Evolutionary conservation across 192 early-diverging fungal genomes (phyloP), one percentile per base, ranked within the genome.

Genomic region (Backusella macrospora): DNA sequence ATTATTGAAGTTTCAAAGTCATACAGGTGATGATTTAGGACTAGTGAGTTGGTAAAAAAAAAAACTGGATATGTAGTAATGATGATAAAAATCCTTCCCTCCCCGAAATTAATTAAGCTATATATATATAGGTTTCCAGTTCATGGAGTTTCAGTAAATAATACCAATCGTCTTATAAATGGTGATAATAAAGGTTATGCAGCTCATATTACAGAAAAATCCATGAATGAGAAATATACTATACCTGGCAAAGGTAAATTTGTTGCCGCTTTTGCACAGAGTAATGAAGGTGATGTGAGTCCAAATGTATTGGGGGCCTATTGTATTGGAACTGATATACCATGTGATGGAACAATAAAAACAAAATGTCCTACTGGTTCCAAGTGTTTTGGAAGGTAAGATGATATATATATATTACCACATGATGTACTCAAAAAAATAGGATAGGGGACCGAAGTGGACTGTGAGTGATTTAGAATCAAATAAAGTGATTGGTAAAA

Each of bases 141-240:
- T 0, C 78, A 79, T 52, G 63, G 73, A 7, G 70, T 71, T 18
- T 79, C 78, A 5, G 64, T 79, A 15, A 75, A 75, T 40, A 72
- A 76, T 55, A 75, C 73, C 6, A 79, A 79, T 42, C 66, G 43
- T 12, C 52, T 75, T 34, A 63, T 79, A 14, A 75, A 70, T 42
- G 73, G 73, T 10, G 78, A 79, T 64, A 79, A 79, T 40, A 79
- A 79, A 49, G 78, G 78, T 7, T 71, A 63, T 62, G 78, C 78
- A 13, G 66, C 73, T 15, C 75, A 79, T 71, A 15, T 70, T 5
- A 26, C 55, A 38, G 78, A 79, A 55, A 59, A 47, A 3, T 8
- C 12, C 40, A 73, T 75, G 64, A 79, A 79, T 71, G 62, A 39
- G 16, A 52, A 52, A 52, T 16, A 68, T 14, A 71, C 18, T 18